Percentiles rank a stretch among this genome's conserved stretches.
Conservation (phyloP, 164 flowering plant species). For the Magnolia sinica region DNA sequence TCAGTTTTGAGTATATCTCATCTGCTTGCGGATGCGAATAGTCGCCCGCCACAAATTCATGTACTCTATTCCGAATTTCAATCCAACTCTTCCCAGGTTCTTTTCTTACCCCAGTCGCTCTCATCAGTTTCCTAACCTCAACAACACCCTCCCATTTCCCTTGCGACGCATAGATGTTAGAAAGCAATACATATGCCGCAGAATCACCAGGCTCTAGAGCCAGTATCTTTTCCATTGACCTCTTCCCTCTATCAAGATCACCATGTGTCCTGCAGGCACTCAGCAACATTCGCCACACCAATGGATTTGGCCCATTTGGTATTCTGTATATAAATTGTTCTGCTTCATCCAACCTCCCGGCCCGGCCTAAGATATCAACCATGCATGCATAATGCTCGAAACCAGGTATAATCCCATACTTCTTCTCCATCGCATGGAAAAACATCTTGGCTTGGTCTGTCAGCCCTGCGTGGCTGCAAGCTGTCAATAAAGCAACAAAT, state of each 20-base stretch:
- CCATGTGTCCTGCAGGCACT: slow-evolving; percentile 15
- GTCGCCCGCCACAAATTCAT: slow-evolving; percentile 18
- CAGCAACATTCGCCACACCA: slow-evolving; percentile 20
- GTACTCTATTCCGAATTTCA: slow-evolving; percentile 15
- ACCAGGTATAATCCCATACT: slow-evolving; percentile 16
- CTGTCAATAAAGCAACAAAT: slow-evolving; percentile 13
- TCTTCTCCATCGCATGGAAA: slow-evolving; percentile 11
- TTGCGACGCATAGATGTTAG: slow-evolving; percentile 22
- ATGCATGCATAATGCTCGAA: slow-evolving; percentile 19
- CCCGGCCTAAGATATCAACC: slow-evolving; percentile 19
- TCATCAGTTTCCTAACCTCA: slow-evolving; percentile 15
- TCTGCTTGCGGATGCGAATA: slow-evolving; percentile 18
- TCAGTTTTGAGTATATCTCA: slow-evolving; percentile 11
- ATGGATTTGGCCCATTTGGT: slow-evolving; percentile 14
- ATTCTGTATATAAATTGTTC: slow-evolving; percentile 17
- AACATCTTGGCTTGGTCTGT: slow-evolving; percentile 13
- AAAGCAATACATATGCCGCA: slow-evolving; percentile 22
- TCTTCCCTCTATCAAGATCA: slow-evolving; percentile 14
- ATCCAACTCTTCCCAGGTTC: slow-evolving; percentile 21
- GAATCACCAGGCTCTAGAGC: slow-evolving; percentile 18
- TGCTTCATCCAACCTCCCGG: slow-evolving; percentile 19
- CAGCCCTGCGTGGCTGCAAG: slow-evolving; percentile 20
- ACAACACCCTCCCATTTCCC: slow-evolving; percentile 18
- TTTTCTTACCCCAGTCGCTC: slow-evolving; percentile 17
- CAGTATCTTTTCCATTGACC: slow-evolving; percentile 14